Conservation (phyloP, 2,329 filamentous ascomycete species). For the Nothophaeocryptopus gaeumannii region DNA sequence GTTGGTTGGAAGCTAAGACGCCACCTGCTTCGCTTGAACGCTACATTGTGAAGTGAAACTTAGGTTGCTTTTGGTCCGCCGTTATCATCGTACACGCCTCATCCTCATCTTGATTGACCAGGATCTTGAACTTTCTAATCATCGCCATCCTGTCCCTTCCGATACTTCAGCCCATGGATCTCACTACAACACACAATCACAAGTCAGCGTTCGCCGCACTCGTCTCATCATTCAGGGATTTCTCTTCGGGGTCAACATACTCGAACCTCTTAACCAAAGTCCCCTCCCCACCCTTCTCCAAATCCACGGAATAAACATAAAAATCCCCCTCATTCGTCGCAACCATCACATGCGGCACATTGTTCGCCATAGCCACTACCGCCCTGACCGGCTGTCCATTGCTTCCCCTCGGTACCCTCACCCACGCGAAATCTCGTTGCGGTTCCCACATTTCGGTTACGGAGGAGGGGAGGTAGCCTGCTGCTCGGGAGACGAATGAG, state of each 20-base stretch:
- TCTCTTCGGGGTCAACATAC: slow-evolving; percentile 54
- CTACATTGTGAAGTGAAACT: neutral
- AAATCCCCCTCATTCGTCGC: slow-evolving; percentile 95
- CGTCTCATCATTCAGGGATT: neutral
- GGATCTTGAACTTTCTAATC: slow-evolving; percentile 14
- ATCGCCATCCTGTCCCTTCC: slow-evolving; percentile 28
- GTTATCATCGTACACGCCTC: no score
- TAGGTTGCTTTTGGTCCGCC: no score
- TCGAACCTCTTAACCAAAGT: slow-evolving; percentile 88
- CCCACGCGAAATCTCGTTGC: slow-evolving; percentile 89
- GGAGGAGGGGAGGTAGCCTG: slow-evolving; percentile 86
- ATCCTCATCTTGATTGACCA: no score
- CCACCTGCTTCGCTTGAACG: slow-evolving; percentile 13
- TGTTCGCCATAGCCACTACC: slow-evolving; percentile 96
- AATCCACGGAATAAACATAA: slow-evolving; percentile 91
- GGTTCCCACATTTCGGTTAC: slow-evolving; percentile 99
- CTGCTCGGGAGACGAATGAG: slow-evolving; percentile 81
- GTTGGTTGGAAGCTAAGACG: slow-evolving; percentile 3
- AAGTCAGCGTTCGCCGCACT: slow-evolving; percentile 6
- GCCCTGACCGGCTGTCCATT: slow-evolving; percentile 64
- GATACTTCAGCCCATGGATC: slow-evolving; percentile 33
- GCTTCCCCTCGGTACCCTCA: slow-evolving; percentile 74
- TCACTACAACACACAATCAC: slow-evolving; percentile 23
- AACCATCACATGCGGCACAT: slow-evolving; percentile 93
- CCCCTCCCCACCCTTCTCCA: slow-evolving; percentile 91